Evolutionary conservation across 2,329 filamentous ascomycete genomes (phyloP), one percentile per base, ranked within the genome.

Genomic region (Fusarium sp.): DNA sequence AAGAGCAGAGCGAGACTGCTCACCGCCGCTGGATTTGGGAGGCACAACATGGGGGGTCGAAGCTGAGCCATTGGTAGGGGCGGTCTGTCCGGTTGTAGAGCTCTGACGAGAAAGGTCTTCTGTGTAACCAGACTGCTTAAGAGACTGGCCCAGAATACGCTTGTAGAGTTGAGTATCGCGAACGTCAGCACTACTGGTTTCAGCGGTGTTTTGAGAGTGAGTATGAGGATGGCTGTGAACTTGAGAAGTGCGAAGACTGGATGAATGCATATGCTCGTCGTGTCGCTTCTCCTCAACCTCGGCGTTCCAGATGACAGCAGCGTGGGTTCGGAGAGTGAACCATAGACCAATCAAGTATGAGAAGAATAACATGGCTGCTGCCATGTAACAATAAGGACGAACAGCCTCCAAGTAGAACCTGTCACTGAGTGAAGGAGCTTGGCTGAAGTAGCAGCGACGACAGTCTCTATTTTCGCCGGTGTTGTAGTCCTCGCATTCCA

Each of bases 291-390:
- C 93, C 44, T 95, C 93, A 6, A 88, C 81, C 71, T 98, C 95
- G 14, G 89, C 92, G 78, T 95, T 96, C 96, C 96, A 99, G 75
- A 99, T 99, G 51, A 98, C 93, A 9, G 97, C 95, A 8, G 96
- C 96, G 80, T 99, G 96, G 0, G 96, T 99, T 73, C 96, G 90
- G 26, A 99, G 88, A 2, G 96, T 99, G 83, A 99, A 99, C 88
- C 96, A 94, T 20, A 99, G 87, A 31, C 96, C 96, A 69, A 98
- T 96, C 41, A 96, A 87, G 80, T 99, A 99, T 2, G 95, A 97
- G 35, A 98, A 85, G 84, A 99, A 98, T 20, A 99, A 87, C 79
- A 97, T 88, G 8, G 92, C 84, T 2, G 96, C 94, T 9, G 94
- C 93, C 79, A 97, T 90, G 87, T 95, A 98, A 78, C 94, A 97